Conservation (phyloP, 768 basidiomycete genomes). For the Collybiopsis confluens region DNA sequence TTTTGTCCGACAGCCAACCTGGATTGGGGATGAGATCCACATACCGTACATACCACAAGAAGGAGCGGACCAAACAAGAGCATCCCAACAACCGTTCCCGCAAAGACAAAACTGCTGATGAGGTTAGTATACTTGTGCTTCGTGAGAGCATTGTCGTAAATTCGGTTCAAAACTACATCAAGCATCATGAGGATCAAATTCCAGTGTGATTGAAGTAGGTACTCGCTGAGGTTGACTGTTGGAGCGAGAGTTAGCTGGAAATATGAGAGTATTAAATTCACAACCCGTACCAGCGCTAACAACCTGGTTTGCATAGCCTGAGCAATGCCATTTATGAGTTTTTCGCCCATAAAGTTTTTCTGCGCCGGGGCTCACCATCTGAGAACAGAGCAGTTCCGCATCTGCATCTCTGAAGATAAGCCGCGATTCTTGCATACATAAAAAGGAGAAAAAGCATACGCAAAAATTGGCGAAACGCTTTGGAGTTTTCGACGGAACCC, state of each 20-base stretch:
- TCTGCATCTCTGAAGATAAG: conserved; percentile 28
- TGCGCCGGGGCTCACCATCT: conserved; percentile 41
- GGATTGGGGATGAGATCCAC: not conserved
- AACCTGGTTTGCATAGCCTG: conserved; percentile 65
- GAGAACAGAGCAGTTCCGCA: conserved; percentile 88
- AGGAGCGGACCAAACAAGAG: conserved; percentile 52
- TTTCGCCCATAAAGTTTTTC: too few species aligned
- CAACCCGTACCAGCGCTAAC: conserved; percentile 65
- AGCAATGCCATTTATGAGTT: too few species aligned
- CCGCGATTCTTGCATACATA: not conserved
- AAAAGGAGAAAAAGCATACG: conserved; percentile 41
- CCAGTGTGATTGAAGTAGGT: conserved; percentile 7
- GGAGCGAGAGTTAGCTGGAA: not conserved
- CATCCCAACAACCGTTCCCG: conserved; percentile 77
- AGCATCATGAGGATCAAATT: conserved; percentile 3
- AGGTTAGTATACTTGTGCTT: conserved; percentile 56
- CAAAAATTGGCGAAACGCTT: conserved; percentile 80
- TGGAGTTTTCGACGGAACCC: conserved; percentile 17
- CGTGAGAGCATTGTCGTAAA: conserved; percentile 60
- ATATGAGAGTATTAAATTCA: not conserved
- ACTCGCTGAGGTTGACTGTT: conserved; percentile 64
- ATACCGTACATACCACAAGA: not conserved
- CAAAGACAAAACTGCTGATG: conserved; percentile 72
- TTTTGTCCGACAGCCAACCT: conserved; percentile 77
- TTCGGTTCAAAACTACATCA: conserved; percentile 61